Evolutionary conservation across 73 alveolate species (phyloP).

Genomic region (Durusdinium trenchii): DNA sequence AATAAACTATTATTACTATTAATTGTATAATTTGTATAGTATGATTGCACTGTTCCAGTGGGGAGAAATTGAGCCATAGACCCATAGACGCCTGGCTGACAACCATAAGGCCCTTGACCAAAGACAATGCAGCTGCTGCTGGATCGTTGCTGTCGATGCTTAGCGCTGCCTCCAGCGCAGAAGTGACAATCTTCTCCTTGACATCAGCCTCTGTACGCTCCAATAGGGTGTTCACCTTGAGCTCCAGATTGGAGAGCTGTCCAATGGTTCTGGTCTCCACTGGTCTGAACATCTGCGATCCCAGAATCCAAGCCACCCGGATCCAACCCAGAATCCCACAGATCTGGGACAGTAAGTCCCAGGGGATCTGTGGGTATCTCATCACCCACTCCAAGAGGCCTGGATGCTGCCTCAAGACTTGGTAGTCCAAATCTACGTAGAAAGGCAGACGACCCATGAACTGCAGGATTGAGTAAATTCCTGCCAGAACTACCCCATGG

Average conservation of each 20-base stretch:
- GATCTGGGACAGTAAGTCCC: conserved; percentile 23
- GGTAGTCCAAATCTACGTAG: conserved; percentile 79
- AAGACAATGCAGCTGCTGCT: conserved; percentile 40
- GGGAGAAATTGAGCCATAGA: not conserved
- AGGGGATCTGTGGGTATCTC: conserved; percentile 40
- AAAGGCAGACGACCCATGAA: conserved; percentile 82
- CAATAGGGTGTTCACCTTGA: conserved; percentile 48
- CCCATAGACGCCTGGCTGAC: conserved; percentile 33
- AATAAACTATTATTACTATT: too few species aligned
- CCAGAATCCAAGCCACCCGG: conserved; percentile 48
- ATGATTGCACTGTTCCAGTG: too few species aligned
- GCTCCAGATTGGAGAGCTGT: conserved; percentile 59
- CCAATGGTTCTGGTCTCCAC: conserved; percentile 53
- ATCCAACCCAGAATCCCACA: conserved; percentile 31
- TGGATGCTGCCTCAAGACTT: conserved; percentile 76
- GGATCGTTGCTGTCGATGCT: conserved; percentile 55
- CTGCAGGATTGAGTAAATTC: conserved; percentile 78
- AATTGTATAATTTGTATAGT: too few species aligned
- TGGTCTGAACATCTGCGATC: conserved; percentile 20
- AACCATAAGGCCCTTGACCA: conserved; percentile 11
- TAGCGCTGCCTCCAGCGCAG: conserved; percentile 57
- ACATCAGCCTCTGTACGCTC: conserved; percentile 72
- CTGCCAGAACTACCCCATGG: conserved; percentile 86
- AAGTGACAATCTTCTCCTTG: conserved; percentile 25
- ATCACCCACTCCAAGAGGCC: conserved; percentile 52